Percentiles rank a stretch among this genome's conserved stretches.
Evolutionary conservation across 148 eudicot species (phyloP).

Genomic region (Mesembryanthemum crystallinum): DNA sequence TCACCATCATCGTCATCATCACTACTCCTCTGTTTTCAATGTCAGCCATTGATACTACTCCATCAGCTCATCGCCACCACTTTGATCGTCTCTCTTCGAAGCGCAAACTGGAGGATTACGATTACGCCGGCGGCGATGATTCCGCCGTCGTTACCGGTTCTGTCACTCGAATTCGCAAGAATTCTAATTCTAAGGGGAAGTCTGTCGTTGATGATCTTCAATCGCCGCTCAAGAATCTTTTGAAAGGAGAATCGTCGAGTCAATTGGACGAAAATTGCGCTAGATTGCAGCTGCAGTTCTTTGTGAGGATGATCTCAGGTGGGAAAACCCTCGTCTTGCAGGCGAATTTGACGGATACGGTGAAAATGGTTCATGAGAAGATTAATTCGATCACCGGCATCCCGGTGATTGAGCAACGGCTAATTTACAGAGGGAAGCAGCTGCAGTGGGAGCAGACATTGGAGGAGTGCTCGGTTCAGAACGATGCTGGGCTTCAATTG

Average conservation of each 20-base stretch:
- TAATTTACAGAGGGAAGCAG: slow-evolving; percentile 63
- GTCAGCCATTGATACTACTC: slow-evolving; percentile 15
- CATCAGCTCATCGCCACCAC: neutral
- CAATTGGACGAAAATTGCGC: neutral
- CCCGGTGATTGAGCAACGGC: slow-evolving; percentile 44
- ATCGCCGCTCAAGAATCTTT: neutral
- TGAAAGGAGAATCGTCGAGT: slow-evolving; percentile 13
- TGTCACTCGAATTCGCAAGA: slow-evolving; percentile 1
- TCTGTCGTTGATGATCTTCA: neutral
- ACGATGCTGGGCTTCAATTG: slow-evolving; percentile 51
- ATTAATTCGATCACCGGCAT: slow-evolving; percentile 47
- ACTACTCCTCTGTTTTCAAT: slow-evolving; percentile 7
- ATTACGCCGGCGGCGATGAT: slow-evolving; percentile 18
- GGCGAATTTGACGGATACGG: slow-evolving; percentile 42
- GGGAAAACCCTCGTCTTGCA: slow-evolving; percentile 47
- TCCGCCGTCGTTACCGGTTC: slow-evolving; percentile 8
- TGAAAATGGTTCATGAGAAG: slow-evolving; percentile 40
- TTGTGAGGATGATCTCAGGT: slow-evolving; percentile 46
- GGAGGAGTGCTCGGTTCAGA: slow-evolving; percentile 42
- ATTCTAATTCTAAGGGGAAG: slow-evolving; percentile 18
- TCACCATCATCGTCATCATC: slow-evolving; percentile 4
- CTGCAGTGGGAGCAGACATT: slow-evolving; percentile 61
- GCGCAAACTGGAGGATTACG: slow-evolving; percentile 58
- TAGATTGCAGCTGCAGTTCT: slow-evolving; percentile 40
- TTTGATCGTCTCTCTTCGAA: slow-evolving; percentile 31